Conservation (phyloP, 192 early-diverging fungal genomes). For the Backusella macrospora region DNA sequence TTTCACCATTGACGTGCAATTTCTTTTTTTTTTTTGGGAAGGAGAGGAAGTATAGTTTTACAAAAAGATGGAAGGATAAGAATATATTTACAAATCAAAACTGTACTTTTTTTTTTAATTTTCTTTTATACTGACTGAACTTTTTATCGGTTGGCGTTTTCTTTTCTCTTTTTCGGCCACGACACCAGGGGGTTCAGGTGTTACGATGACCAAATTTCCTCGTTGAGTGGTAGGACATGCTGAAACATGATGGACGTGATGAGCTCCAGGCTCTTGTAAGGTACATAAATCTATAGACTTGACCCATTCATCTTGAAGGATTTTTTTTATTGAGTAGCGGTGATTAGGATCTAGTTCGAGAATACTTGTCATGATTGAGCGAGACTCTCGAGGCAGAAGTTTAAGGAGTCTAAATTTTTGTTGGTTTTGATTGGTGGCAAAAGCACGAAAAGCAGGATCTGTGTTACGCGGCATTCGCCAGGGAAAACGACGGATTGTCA, state of each 20-base stretch:
- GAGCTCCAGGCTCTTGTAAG: slow-evolving; percentile 10
- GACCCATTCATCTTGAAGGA: slow-evolving; percentile 79
- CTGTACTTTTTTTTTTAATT: slow-evolving; percentile 13
- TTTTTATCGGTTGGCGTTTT: slow-evolving; percentile 15
- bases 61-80: not conserved
- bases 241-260: slow-evolving; percentile 40
- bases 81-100: slow-evolving; percentile 13
- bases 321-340: slow-evolving; percentile 62
- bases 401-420: slow-evolving; percentile 50
- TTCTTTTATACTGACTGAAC: not conserved
- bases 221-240: not conserved
- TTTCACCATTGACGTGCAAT: not conserved
- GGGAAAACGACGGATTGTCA: slow-evolving; percentile 71
- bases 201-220: slow-evolving; percentile 35
- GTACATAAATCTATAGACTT: slow-evolving; percentile 60
- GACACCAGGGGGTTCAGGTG: slow-evolving; percentile 37
- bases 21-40: not conserved
- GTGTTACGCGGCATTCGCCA: slow-evolving; percentile 63
- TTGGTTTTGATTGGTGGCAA: slow-evolving; percentile 24
- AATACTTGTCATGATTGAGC: slow-evolving; percentile 62
- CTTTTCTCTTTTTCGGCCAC: slow-evolving; percentile 38
- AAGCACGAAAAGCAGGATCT: slow-evolving; percentile 53
- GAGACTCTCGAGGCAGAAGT: slow-evolving; percentile 61
- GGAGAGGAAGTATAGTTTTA: not conserved
- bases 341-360: slow-evolving; percentile 61